These are phyloP conservation scores for Auricularia sp. DNA, from an alignment of 768 basidiomycete species.

Conservation along the genomic window DNA sequence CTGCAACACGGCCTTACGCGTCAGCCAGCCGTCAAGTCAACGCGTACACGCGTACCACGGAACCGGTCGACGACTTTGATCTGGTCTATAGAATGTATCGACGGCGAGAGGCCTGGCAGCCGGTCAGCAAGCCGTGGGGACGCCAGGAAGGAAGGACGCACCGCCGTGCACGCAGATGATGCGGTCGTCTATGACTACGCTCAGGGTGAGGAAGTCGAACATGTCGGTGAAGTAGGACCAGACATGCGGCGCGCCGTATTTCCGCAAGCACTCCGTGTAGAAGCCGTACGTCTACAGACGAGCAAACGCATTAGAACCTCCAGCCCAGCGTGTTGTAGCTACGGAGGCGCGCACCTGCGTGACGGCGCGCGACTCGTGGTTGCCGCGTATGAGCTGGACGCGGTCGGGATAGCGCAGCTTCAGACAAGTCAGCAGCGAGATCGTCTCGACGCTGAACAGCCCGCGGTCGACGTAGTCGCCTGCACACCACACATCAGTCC, in stretches of 20 bases:
- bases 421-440: conserved; percentile 91
- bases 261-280: conserved; percentile 95
- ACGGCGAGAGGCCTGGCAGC: conserved; percentile 78
- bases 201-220: conserved; percentile 98
- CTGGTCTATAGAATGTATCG: conserved; percentile 98
- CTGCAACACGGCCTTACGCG: conserved; percentile 18
- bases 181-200: conserved; percentile 95
- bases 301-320: no score
- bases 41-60: conserved; percentile 29
- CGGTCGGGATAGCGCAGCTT: conserved; percentile 95
- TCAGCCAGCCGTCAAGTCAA: no score
- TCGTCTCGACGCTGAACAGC: conserved; percentile 96
- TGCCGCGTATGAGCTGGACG: conserved; percentile 93
- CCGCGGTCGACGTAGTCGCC: conserved; percentile 99
- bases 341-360: conserved; percentile 70
- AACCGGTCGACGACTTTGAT: conserved; percentile 99
- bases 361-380: conserved; percentile 95
- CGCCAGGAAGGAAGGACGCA: conserved; percentile 25
- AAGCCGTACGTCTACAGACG: conserved; percentile 84
- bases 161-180: conserved; percentile 99
- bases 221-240: conserved; percentile 99
- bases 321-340: conserved; percentile 5
- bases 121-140: conserved; percentile 6
- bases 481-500: conserved; percentile 24
- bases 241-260: conserved; percentile 91